Evolutionary conservation across 2,329 filamentous ascomycete species (phyloP), one percentile per base, ranked within the genome.

Genomic region (Falciphora oryzae): DNA sequence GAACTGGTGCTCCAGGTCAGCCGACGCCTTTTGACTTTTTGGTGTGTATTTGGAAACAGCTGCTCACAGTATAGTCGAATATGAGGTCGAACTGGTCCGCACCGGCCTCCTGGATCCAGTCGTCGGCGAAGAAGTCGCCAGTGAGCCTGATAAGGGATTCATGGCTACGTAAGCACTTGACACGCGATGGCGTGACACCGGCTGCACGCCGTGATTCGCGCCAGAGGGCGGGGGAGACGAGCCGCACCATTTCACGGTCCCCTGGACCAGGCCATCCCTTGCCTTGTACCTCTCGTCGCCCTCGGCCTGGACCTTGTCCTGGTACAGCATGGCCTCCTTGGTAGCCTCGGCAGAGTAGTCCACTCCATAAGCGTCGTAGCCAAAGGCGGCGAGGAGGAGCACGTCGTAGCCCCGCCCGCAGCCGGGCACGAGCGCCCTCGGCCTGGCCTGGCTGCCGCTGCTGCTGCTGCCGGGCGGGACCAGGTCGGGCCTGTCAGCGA

Each of bases 351-450:
- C 71, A 59, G 87, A 88, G 64, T 84, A 83, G 72, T 96, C 92
- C 1, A 96, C 76, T 0, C 91, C 93, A 70, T 85, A 88, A 1
- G 87, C 86, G 75, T 96, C 89, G 73, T 91, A 95, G 1, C 92
- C 92, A 71, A 89, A 85, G 13, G 85, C 85, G 62, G 87, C 85
- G 59, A 96, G 82, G 53, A 96, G 80, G 13, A 92, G 80, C 1
- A 92, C 90, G 76, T 96, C 93, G 72, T 95, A 89, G 6, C 92
- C 93, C 60, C 85, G 84, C 0, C 92, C 93, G 75, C 92, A 96
- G 6, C 92, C 92, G 0, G 92, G 90, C 0, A 96, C 89, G 11
- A 96, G 79, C 1, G 89, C 92, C 65, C 65, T 77, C 70, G 65
- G 71, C 69, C 58, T 73, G 65, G 74, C 78, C 70, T 32, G 75